Evolutionary conservation across 208 protist species (phyloP).

Genomic region (Porcisia hertigi): DNA sequence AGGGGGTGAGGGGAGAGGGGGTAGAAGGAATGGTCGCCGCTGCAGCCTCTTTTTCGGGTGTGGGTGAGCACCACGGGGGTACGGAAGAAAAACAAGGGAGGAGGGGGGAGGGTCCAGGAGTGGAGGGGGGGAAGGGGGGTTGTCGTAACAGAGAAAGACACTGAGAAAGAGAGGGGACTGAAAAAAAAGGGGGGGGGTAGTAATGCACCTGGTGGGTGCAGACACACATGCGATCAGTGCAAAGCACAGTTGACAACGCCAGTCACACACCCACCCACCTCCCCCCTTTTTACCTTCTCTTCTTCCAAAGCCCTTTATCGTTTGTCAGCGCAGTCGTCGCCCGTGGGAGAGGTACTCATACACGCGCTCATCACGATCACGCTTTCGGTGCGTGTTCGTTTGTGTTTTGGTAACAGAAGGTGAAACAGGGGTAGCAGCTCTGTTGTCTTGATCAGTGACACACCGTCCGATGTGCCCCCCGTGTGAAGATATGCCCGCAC

Average conservation of each 20-base stretch:
- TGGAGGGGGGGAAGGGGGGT: background rate
- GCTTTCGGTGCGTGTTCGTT: constrained; percentile 7
- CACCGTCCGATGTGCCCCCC: background rate
- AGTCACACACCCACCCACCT: background rate
- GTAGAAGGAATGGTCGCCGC: background rate
- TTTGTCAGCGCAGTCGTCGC: constrained; percentile 19
- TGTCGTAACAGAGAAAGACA: background rate
- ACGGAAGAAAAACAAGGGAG: background rate
- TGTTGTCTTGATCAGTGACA: background rate
- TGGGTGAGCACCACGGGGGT: background rate
- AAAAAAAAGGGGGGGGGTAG: background rate
- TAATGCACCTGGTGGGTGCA: background rate
- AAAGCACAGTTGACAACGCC: background rate
- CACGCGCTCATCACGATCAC: constrained; percentile 35
- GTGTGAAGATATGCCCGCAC: background rate
- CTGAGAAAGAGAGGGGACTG: background rate
- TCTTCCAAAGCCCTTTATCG: background rate
- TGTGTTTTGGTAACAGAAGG: background rate
- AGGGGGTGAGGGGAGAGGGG: too few species aligned
- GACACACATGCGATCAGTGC: background rate
- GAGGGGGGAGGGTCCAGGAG: background rate
- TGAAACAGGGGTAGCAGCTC: background rate
- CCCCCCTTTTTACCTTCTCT: background rate
- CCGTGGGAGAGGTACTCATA: constrained; percentile 30
- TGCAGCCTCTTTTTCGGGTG: background rate